Evolutionary conservation across 257 asterid genomes (phyloP).

Genomic region (Solanum etuberosum): DNA sequence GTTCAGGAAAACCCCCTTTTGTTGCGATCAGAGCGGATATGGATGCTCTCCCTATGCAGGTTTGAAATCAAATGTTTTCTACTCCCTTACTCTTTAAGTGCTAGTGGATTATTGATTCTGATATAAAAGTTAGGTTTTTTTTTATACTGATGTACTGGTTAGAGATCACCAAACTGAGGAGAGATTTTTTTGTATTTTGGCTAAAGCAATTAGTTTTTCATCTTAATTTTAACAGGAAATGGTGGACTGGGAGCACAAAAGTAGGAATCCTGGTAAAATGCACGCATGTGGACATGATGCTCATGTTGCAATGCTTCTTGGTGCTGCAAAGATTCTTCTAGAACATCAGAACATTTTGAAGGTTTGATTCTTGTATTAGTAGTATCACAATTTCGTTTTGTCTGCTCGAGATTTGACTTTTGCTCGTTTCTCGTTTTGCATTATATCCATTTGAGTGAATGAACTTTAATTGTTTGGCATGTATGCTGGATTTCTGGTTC

Average conservation of each 20-base stretch:
- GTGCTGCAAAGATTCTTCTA: conserved; percentile 91
- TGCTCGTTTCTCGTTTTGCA: background rate
- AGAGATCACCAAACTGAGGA: background rate
- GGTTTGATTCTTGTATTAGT: conserved; percentile 27
- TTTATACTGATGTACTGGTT: background rate
- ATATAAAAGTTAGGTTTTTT: background rate
- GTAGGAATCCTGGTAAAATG: conserved; percentile 83
- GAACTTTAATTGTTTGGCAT: background rate
- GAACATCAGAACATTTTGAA: conserved; percentile 42
- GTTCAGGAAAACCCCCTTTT: conserved; percentile 86
- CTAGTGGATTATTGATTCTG: background rate
- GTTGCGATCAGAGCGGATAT: conserved; percentile 95
- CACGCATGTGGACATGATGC: conserved; percentile 99
- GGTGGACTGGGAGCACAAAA: conserved; percentile 96
- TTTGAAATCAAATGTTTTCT: background rate
- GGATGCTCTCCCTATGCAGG: conserved; percentile 96
- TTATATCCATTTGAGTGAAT: background rate
- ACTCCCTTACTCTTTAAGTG: background rate
- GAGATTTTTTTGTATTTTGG: background rate
- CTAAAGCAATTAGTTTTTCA: background rate
- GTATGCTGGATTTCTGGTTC: background rate
- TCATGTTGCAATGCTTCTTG: conserved; percentile 94
- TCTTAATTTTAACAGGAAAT: conserved; percentile 41
- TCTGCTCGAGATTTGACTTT: background rate
- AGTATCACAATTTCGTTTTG: background rate